phyloP scores from a whole-genome alignment of 2,329 filamentous ascomycete species.

The Talaromyces sp. region DNA sequence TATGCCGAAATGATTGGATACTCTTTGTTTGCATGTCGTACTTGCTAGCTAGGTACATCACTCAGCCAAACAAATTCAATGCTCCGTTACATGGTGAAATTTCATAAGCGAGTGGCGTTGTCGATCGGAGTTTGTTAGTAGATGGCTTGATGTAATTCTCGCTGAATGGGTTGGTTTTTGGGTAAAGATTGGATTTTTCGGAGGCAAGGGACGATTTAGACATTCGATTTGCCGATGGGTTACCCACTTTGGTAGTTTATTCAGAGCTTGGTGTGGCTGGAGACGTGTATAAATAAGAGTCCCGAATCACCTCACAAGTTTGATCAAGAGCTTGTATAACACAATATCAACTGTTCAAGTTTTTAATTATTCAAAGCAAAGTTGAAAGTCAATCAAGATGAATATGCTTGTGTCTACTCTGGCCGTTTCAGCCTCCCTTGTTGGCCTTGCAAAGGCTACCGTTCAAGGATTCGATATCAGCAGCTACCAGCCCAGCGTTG shows the following conservation, averaged over 20 bases:
- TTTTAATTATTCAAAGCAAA: too few relatives aligned
- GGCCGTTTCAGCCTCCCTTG: conserved; percentile 7
- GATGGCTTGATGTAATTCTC: background rate
- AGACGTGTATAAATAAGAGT: background rate
- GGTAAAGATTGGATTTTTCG: background rate
- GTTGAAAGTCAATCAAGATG: background rate
- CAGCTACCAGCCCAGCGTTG: conserved; percentile 27
- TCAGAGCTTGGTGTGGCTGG: background rate
- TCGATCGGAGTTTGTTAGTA: background rate
- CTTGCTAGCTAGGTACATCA: background rate
- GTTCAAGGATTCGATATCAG: conserved; percentile 36
- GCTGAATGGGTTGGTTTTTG: background rate
- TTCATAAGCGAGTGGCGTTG: conserved; percentile 8
- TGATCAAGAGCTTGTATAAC: too few relatives aligned
- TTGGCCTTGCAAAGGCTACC: conserved; percentile 19
- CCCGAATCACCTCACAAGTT: background rate
- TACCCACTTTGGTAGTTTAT: background rate
- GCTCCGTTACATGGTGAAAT: background rate
- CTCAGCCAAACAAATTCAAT: background rate
- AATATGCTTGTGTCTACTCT: conserved; percentile 8
- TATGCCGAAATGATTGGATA: background rate
- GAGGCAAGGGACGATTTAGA: background rate
- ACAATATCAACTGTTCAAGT: too few relatives aligned
- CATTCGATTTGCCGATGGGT: background rate
- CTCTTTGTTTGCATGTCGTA: background rate